These are phyloP conservation scores for Annulohypoxylon moriforme DNA, from an alignment of 495 filamentous ascomycete genomes.

Conservation along the genomic window DNA sequence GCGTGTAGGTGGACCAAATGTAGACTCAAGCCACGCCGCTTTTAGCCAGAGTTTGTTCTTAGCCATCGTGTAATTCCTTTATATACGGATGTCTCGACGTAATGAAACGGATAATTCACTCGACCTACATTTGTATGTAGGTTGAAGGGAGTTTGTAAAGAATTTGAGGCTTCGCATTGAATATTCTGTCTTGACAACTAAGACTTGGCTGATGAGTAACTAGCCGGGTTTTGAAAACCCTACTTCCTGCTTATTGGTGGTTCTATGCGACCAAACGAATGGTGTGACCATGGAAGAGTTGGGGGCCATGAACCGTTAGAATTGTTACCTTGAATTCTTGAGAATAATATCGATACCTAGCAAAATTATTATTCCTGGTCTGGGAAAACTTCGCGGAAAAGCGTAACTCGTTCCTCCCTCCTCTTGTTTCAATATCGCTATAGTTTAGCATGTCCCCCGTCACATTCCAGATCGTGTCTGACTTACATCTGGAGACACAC, in stretches of 20 bases:
- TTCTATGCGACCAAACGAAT: neutral
- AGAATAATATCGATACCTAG: neutral
- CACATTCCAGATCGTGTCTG: neutral
- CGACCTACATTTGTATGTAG: neutral
- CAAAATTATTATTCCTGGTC: neutral
- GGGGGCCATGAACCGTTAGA: neutral
- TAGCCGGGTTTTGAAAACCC: neutral
- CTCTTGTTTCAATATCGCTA: neutral
- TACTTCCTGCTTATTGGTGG: neutral
- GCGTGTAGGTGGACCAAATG: neutral
- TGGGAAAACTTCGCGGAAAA: neutral
- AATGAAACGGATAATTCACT: neutral
- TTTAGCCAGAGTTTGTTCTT: neutral
- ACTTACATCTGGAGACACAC: conserved; percentile 1
- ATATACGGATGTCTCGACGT: neutral
- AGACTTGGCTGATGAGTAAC: neutral
- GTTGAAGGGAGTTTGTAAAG: neutral
- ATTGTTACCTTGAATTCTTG: neutral
- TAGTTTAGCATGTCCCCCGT: neutral
- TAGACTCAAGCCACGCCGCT: neutral
- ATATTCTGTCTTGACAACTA: neutral
- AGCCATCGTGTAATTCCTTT: neutral
- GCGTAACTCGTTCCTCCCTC: neutral
- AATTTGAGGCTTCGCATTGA: neutral
- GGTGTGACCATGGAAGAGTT: neutral